Evolutionary conservation across 2,329 filamentous ascomycete species (phyloP), one percentile per base, ranked within the genome.

Genomic region (Ophiocordyceps camponoti-saundersi): DNA sequence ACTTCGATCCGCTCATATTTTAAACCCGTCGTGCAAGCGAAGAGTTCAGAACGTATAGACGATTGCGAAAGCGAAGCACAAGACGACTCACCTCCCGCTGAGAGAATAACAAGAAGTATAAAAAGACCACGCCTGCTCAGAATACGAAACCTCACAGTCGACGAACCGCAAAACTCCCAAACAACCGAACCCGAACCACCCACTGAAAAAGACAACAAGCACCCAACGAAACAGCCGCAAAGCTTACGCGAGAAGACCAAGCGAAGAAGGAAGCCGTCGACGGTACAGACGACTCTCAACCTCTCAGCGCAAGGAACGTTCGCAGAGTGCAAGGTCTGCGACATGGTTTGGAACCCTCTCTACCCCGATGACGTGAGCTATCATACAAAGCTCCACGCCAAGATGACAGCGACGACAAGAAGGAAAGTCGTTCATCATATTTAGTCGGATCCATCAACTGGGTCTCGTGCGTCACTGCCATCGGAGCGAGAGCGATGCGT

Each of bases 251-350:
- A 18, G 5, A 22, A 15, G 20, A 16, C 16, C 21, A 49, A 49
- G 44, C 18, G 30, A 23, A 50, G 44, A 6, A 39, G 32, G n/a
- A 43, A 51, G 1, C 47, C 59, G 2, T 51, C 59, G 2, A 51
- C 53, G 1, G 55, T 69, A 1, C 67, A 70, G 45, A 69, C 64
- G 2, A 69, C 66, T 1, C 58, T 69, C n/a, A 69, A 69, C 32
- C 55, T 70, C 2, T 68, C 67, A 0, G 57, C 60, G 1, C 59
- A 63, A 23, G 62, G 65, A 3, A 55, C 65, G 1, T 69, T 69
- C 49, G 61, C 64, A 2, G 66, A 70, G 47, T 70, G 67, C 50
- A 65, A 59, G 45, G 48, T 61, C 3, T 70, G 67, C 50, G 57
- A 67, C 46, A 68, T 60, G 1, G 62, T 69, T 8, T 69, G 65